These are phyloP conservation scores for Tremellales sp. DNA, from an alignment of 1,284 basidiomycete species.

Conservation along the genomic window DNA sequence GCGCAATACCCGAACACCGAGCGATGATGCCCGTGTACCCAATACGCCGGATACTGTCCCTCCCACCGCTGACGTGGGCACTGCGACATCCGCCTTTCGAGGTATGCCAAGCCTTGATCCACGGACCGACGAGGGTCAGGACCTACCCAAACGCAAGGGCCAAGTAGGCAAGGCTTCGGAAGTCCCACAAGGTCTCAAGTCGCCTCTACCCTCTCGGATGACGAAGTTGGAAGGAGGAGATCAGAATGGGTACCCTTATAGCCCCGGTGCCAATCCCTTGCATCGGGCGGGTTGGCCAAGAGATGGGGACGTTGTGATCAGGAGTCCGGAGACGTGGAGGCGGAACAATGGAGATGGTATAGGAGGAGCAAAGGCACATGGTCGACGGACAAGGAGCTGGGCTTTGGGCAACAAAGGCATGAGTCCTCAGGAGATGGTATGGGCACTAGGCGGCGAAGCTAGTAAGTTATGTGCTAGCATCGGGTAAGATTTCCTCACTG, in stretches of 20 bases:
- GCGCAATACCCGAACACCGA: slow-evolving; percentile 62
- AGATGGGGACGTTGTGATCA: slow-evolving; percentile 15
- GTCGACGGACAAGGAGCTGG: slow-evolving; percentile 29
- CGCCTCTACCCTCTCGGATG: background rate
- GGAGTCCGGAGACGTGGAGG: slow-evolving; percentile 30
- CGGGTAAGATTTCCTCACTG: background rate
- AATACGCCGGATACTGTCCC: slow-evolving; percentile 7
- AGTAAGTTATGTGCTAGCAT: slow-evolving; percentile 11
- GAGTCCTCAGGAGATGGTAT: slow-evolving; percentile 45
- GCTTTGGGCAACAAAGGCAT: slow-evolving; percentile 36
- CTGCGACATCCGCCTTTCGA: slow-evolving; percentile 10
- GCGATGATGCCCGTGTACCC: background rate
- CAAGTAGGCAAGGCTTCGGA: slow-evolving; percentile 16
- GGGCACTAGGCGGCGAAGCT: slow-evolving; percentile 32
- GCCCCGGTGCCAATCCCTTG: slow-evolving; percentile 26
- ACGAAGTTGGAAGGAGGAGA: background rate
- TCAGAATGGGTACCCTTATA: slow-evolving; percentile 16
- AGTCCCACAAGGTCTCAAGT: background rate
- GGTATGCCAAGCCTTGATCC: slow-evolving; percentile 2
- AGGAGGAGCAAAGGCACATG: slow-evolving; percentile 11
- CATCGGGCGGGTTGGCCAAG: slow-evolving; percentile 28
- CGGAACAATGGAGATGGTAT: background rate
- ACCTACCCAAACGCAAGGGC: slow-evolving; percentile 5
- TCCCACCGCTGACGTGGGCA: slow-evolving; percentile 6
- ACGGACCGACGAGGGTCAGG: background rate